Percentiles rank a stretch among this genome's conserved stretches.
Evolutionary conservation across 257 asterid genomes (phyloP).

Genomic region (Primulina tabacum): DNA sequence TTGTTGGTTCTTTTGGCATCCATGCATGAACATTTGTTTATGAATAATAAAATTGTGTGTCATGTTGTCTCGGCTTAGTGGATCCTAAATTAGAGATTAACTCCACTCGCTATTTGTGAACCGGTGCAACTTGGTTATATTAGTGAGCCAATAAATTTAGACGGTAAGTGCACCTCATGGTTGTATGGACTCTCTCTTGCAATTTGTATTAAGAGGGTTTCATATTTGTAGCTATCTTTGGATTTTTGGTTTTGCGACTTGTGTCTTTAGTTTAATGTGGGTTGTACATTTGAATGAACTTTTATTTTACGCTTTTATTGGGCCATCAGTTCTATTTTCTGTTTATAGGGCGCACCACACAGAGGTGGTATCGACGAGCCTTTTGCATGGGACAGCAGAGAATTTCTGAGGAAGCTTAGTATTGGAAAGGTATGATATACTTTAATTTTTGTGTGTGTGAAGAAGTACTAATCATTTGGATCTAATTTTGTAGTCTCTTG

Average conservation of each 20-base stretch:
- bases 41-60: too few species aligned
- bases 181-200: constrained; percentile 10
- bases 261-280: neutral
- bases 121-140: neutral
- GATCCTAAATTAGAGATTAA: neutral
- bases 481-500: constrained; percentile 6
- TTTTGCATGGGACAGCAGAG: constrained; percentile 97
- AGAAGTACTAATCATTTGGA: neutral
- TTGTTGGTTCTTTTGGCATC: neutral
- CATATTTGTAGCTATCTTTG: neutral
- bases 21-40: constrained; percentile 5
- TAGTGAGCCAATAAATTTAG: neutral
- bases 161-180: neutral
- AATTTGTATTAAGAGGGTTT: neutral
- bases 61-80: neutral
- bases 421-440: constrained; percentile 71
- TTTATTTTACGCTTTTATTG: neutral
- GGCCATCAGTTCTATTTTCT: neutral
- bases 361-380: constrained; percentile 89
- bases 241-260: neutral
- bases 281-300: neutral
- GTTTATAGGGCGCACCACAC: constrained; percentile 59
- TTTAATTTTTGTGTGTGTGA: constrained; percentile 9
- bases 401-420: constrained; percentile 80
- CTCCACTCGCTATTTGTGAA: neutral